Percentiles rank a stretch among this genome's conserved stretches.
Conservation (phyloP, 179 eudicot species). For the Gypsophila paniculata region DNA sequence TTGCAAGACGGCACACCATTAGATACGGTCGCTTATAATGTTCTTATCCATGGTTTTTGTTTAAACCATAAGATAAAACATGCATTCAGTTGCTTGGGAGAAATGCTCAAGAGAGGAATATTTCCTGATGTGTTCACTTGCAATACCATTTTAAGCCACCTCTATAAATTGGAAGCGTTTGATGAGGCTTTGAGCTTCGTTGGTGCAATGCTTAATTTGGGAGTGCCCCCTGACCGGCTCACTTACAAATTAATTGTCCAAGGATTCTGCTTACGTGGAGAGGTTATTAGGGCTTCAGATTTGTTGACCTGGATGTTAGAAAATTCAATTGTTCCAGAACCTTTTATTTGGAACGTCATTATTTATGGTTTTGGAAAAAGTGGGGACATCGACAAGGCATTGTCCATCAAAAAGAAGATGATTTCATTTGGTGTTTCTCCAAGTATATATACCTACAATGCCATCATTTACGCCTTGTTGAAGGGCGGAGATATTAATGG, state of each 20-base stretch:
- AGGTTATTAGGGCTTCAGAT: conserved; percentile 40
- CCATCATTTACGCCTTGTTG: conserved; percentile 44
- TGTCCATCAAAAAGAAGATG: conserved; percentile 45
- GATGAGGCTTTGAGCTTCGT: conserved; percentile 54
- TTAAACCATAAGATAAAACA: conserved; percentile 31
- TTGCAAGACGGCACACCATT: conserved; percentile 27
- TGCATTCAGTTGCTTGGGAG: conserved; percentile 46
- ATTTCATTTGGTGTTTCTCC: conserved; percentile 49
- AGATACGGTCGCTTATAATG: conserved; percentile 67
- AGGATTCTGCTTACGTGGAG: conserved; percentile 55
- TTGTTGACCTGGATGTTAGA: conserved; percentile 48
- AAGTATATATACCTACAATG: conserved; percentile 60
- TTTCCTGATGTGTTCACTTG: conserved; percentile 53
- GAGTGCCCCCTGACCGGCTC: conserved; percentile 54
- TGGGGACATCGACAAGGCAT: conserved; percentile 45
- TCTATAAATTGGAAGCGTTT: conserved; percentile 46
- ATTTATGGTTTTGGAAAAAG: conserved; percentile 53
- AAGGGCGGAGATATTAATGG: conserved; percentile 36
- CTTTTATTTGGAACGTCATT: conserved; percentile 58
- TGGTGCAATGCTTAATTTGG: conserved; percentile 46
- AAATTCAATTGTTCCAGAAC: conserved; percentile 41
- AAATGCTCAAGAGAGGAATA: conserved; percentile 62
- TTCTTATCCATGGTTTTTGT: conserved; percentile 60
- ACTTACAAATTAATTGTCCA: conserved; percentile 54
- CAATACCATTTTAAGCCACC: conserved; percentile 52